Base-by-base conservation (phyloP, 441 rosid genomes). In the Adansonia gregorii region DNA sequence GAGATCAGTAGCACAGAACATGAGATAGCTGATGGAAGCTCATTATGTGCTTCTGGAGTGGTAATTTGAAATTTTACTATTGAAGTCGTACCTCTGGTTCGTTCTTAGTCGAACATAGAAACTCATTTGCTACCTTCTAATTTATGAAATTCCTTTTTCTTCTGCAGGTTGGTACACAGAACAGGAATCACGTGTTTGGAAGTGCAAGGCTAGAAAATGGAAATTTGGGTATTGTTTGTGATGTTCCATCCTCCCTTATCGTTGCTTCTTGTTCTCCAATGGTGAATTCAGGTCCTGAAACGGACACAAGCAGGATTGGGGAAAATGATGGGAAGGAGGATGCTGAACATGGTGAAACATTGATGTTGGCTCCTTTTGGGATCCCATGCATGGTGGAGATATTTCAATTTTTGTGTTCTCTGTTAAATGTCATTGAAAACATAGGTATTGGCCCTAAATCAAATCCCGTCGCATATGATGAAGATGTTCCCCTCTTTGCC, bases 401-500 rank as follows among this genome's bases (percentile, higher is more conserved):
- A 80, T 88, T 94, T 82, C 95, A 92, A 72, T 95, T 92, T 84
- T 75, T 95, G 78, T 95, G 98, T 79, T 92, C 97, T 46, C 69
- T 94, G 71, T 81, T 95, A 78, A 94, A 92, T 84, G 91, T 85
- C 55, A 79, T 88, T 79, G 97, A 93, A 79, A 84, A 88, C 64
- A 77, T 86, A 58, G 95, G 85, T 80, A 80, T 82, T 75, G 92
- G 85, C 81, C 85, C 95, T 49, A 86, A 88, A 84, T 86, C 93
- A 58, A 92, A 91, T 86, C 83, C 94, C 39, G 79, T 95, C 48
- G 94, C 97, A 67, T 89, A 81, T 88, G 99, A 95, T 64, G 99
- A 95, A 87, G 99, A 95, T 78, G 95, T 91, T 69, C 99, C 97
- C n/a, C 93, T 95, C 22, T 95, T 95, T 67, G 92, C 99, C 3